Evolutionary conservation across 108 stramenopile species (phyloP), one percentile per base, ranked within the genome.

Genomic region (Nitzschia sp.): DNA sequence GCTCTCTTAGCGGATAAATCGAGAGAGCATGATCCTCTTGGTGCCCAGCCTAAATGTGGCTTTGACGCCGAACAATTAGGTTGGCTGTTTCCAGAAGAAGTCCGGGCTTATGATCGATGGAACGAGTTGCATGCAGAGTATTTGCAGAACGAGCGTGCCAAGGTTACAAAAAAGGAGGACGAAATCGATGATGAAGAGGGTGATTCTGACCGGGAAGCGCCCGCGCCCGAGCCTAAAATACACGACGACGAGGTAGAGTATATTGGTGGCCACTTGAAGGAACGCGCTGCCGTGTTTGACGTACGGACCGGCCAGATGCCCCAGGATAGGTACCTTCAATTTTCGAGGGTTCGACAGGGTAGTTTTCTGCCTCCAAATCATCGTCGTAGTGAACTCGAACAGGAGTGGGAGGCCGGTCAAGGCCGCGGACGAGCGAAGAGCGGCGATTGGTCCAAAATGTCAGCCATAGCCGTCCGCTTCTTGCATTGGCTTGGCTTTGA

Each of bases 401-500:
- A 62, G 46, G 84, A 88, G 65, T 85, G 84, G 80, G 84, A 81
- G 57, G 13, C 59, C 59, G 24, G 48, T 35, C 31, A 59, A 63
- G 68, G 56, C 54, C 72, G 64, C 54, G 85, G 89, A 6, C 54
- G 81, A n/a, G 64, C 60, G 0, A 46, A 32, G 4, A 27, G 60
- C 11, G 75, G 82, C 11, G 61, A 65, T 17, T 93, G 92, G 92
- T 46, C 81, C 23, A 68, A 72, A 57, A 71, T 89, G 65, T 46
- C 76, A 53, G 82, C 79, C 8, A 57, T 54, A 17, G 70, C 69
- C 27, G 86, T 91, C 0, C 72, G 80, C 8, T 94, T 94, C 63
- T 78, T 91, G 67, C 90, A 91, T 71, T 94, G 92, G 92, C 23
- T 94, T 31, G 90, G 92, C 5, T 89, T 91, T 66, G 83, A 87